phyloP scores from a whole-genome alignment of 768 basidiomycete species.

The Strobilomyces echinocephalus region DNA sequence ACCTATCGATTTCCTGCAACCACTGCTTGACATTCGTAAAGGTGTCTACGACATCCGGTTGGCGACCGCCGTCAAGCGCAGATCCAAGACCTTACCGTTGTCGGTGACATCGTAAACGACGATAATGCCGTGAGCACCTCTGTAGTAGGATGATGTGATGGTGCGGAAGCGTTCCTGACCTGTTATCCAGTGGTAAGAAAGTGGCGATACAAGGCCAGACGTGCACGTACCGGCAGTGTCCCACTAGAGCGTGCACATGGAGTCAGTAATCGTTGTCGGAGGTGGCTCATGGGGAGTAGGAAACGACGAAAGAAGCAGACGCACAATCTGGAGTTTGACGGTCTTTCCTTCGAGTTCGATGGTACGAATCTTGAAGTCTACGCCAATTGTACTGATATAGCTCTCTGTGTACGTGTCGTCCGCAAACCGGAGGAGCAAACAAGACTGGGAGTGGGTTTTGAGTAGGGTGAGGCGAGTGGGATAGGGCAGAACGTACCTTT shows the following conservation, averaged over 20 bases:
- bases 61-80: conserved; percentile 1
- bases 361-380: conserved; percentile 98
- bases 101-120: conserved; percentile 99
- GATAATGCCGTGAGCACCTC: conserved; percentile 97
- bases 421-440: conserved; percentile 84
- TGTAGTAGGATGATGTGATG: conserved; percentile 99
- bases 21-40: conserved; percentile 95
- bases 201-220: not conserved
- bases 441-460: conserved; percentile 57
- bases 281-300: not conserved
- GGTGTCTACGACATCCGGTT: conserved; percentile 56
- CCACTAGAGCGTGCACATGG: conserved; percentile 51
- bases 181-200: conserved; percentile 26
- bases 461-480: conserved; percentile 18
- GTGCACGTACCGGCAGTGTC: conserved; percentile 79
- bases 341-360: conserved; percentile 99
- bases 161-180: conserved; percentile 98
- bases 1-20: conserved; percentile 89
- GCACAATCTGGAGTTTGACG: conserved; percentile 95
- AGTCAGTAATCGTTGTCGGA: conserved; percentile 8
- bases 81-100: conserved; percentile 50
- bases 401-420: conserved; percentile 98
- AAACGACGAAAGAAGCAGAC: conserved; percentile 30
- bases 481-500: conserved; percentile 50
- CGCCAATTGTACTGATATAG: conserved; percentile 96